A percentile compares a stretch with the other conserved stretches of the same genome.
phyloP scores from a whole-genome alignment of 169 alveolate species.

The Eimeria maxima region DNA sequence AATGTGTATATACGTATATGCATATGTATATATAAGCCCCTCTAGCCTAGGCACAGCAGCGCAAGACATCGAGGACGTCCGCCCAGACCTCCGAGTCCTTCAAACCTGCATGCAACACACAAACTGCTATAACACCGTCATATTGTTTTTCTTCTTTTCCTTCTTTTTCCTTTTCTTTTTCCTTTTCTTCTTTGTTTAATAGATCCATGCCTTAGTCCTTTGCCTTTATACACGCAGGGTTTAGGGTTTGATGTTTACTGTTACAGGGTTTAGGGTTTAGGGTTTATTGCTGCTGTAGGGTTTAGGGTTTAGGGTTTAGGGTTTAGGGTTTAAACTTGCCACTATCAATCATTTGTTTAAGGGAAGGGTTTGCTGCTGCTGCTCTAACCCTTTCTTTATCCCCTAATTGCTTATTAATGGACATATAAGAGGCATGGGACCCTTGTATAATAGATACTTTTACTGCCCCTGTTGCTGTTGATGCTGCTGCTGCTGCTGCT shows the following conservation, averaged over 20 bases:
- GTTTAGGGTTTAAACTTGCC: conserved; percentile 56
- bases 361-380: conserved; percentile 94
- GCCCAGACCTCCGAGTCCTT: background rate
- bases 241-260: background rate
- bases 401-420: conserved; percentile 96
- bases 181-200: no score
- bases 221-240: no score
- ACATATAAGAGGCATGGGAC: conserved; percentile 93
- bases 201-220: no score
- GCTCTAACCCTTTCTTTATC: conserved; percentile 99
- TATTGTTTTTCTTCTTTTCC: no score
- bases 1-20: no score
- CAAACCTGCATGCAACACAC: background rate
- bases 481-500: conserved; percentile 82
- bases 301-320: conserved; percentile 33
- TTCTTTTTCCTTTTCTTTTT: no score
- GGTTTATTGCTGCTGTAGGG: conserved; percentile 51
- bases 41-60: background rate
- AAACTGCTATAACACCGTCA: no score
- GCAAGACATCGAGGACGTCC: background rate
- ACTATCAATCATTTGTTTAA: conserved; percentile 58
- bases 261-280: conserved; percentile 2
- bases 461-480: conserved; percentile 27
- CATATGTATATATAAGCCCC: no score
- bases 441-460: conserved; percentile 86